Conservation (phyloP, 495 filamentous ascomycete species). For the Aspergillus campestris region DNA sequence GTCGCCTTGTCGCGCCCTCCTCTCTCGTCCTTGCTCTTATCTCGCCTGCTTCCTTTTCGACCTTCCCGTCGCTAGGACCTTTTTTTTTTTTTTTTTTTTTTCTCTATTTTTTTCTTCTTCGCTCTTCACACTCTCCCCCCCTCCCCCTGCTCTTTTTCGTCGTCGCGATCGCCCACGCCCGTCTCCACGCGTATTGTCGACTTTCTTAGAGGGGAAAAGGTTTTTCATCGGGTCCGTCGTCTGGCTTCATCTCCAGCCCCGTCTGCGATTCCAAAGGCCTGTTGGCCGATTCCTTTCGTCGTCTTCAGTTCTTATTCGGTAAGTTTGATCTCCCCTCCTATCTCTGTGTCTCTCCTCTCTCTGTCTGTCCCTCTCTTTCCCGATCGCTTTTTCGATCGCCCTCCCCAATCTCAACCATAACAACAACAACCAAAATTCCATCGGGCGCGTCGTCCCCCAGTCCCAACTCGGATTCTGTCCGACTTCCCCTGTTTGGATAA, state of each 20-base stretch:
- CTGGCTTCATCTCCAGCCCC: no score
- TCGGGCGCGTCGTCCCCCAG: conserved; percentile 8
- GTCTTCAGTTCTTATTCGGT: conserved; percentile 16
- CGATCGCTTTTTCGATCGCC: not conserved
- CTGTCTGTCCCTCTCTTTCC: no score
- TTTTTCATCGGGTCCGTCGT: no score
- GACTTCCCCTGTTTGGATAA: not conserved
- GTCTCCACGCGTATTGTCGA: no score
- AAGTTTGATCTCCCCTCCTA: conserved; percentile 10
- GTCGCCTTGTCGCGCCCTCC: not conserved
- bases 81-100: conserved; percentile 4
- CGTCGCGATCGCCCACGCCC: no score
- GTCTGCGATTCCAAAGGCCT: conserved; percentile 3
- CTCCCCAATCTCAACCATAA: no score
- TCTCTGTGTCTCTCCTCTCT: not conserved
- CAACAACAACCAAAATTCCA: no score
- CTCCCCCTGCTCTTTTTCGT: conserved; percentile 2
- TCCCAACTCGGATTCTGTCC: no score
- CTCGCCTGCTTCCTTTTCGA: not conserved
- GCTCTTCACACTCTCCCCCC: not conserved
- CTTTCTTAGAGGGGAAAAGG: no score
- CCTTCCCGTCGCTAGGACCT: conserved; percentile 4
- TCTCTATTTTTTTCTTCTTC: conserved; percentile 1
- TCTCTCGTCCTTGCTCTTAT: not conserved
- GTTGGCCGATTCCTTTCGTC: conserved; percentile 10